phyloP scores from a whole-genome alignment of 2,329 filamentous ascomycete species.

The Thermoascus crustaceus region DNA sequence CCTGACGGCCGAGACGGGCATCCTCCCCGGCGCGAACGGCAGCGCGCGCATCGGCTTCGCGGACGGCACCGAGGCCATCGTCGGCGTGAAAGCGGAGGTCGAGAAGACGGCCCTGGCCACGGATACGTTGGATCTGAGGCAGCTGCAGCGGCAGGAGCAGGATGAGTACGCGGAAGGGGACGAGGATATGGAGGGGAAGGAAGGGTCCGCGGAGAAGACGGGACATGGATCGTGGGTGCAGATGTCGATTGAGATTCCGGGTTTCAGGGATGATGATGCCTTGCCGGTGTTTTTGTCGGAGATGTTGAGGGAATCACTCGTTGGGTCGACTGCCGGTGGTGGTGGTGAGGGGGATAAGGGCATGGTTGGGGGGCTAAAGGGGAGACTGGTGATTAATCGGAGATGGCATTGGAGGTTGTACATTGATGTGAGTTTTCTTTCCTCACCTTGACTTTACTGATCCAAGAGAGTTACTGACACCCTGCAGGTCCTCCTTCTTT shows the following conservation, averaged over 20 bases:
- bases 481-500: slow-evolving; percentile 75
- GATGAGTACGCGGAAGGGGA: slow-evolving; percentile 15
- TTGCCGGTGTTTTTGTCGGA: slow-evolving; percentile 77
- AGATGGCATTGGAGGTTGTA: slow-evolving; percentile 96
- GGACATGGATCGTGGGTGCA: slow-evolving; percentile 71
- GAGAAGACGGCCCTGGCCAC: slow-evolving; percentile 54
- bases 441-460: slow-evolving; percentile 7
- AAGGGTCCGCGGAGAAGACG: slow-evolving; percentile 13
- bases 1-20: slow-evolving; percentile 78
- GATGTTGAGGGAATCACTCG: slow-evolving; percentile 81
- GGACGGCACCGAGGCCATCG: slow-evolving; percentile 91
- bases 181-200: slow-evolving; percentile 18
- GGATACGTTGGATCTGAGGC: slow-evolving; percentile 29
- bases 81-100: slow-evolving; percentile 91
- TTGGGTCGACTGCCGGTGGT: slow-evolving; percentile 64
- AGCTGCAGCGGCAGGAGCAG: slow-evolving; percentile 30
- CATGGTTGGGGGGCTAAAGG: slow-evolving; percentile 61
- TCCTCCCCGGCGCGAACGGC: slow-evolving; percentile 82
- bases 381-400: slow-evolving; percentile 74
- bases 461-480: slow-evolving; percentile 1
- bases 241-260: slow-evolving; percentile 84
- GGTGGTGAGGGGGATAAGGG: slow-evolving; percentile 63
- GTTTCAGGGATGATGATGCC: slow-evolving; percentile 82
- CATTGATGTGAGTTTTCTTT: slow-evolving; percentile 62
- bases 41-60: slow-evolving; percentile 89